A percentile compares a stretch with the other conserved stretches of the same genome.
phyloP scores from a whole-genome alignment of 345 rosid species.

The Populus pruinosa region DNA sequence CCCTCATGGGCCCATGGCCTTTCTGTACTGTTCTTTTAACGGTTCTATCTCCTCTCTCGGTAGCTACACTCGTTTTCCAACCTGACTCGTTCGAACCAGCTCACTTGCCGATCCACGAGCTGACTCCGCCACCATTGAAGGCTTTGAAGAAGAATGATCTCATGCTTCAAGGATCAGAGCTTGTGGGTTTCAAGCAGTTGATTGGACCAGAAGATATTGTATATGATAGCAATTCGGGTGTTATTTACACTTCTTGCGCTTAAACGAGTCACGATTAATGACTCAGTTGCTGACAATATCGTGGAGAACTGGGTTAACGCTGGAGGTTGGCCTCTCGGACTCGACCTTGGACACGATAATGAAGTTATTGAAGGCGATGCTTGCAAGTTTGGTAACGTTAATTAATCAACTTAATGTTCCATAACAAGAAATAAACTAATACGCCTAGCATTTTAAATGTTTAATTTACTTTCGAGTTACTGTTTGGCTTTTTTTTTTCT shows the following conservation, averaged over 20 bases:
- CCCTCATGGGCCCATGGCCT: not conserved
- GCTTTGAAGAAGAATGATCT: constrained; percentile 26
- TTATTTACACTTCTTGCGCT: constrained; percentile 50
- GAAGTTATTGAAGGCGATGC: constrained; percentile 72
- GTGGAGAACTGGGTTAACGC: constrained; percentile 62
- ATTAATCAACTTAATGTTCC: too few species aligned
- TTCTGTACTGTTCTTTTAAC: not conserved
- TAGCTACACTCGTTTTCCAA: constrained; percentile 34
- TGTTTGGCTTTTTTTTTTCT: too few species aligned
- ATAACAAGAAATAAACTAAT: too few species aligned
- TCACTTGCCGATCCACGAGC: constrained; percentile 40
- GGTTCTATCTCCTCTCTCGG: constrained; percentile 14
- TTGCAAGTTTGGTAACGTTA: constrained; percentile 40
- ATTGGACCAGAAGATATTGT: constrained; percentile 60
- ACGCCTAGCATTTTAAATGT: too few species aligned
- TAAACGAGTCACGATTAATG: constrained; percentile 52
- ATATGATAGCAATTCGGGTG: constrained; percentile 33
- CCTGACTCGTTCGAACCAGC: constrained; percentile 55
- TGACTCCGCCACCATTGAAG: constrained; percentile 10
- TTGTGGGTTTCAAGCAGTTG: constrained; percentile 42
- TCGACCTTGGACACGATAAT: constrained; percentile 38
- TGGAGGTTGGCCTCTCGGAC: constrained; percentile 79
- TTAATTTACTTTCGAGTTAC: too few species aligned
- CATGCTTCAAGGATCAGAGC: constrained; percentile 44
- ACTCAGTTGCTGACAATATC: constrained; percentile 33